These are phyloP conservation scores for Boletus patriciae DNA, from an alignment of 768 basidiomycete genomes.

Conservation along the genomic window DNA sequence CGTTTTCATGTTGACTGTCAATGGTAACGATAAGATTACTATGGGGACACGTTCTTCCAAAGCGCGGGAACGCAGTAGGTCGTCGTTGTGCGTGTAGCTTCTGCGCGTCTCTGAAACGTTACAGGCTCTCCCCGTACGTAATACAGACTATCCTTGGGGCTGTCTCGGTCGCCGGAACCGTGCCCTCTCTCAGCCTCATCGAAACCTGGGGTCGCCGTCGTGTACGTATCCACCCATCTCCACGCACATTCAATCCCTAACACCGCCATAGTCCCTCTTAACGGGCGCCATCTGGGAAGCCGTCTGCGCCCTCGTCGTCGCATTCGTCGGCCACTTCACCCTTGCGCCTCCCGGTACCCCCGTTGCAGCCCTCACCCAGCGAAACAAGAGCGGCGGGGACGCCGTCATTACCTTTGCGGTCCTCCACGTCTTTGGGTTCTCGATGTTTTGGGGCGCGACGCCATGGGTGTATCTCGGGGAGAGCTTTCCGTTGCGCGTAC, in stretches of 20 bases:
- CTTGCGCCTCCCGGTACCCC: slow-evolving; percentile 55
- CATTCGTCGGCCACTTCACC: slow-evolving; percentile 68
- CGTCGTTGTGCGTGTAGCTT: background rate
- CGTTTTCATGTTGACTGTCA: background rate
- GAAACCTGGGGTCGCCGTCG: slow-evolving; percentile 73
- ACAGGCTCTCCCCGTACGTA: slow-evolving; percentile 60
- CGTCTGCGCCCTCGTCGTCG: slow-evolving; percentile 61
- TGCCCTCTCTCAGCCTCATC: slow-evolving; percentile 67
- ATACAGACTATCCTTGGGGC: slow-evolving; percentile 73
- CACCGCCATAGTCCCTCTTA: background rate
- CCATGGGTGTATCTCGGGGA: slow-evolving; percentile 80
- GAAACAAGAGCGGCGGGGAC: slow-evolving; percentile 53
- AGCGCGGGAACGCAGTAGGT: slow-evolving; percentile 63
- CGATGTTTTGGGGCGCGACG: slow-evolving; percentile 75
- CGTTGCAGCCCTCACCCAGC: slow-evolving; percentile 43
- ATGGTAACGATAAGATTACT: slow-evolving; percentile 9
- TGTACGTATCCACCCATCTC: slow-evolving; percentile 33
- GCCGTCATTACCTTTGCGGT: slow-evolving; percentile 72
- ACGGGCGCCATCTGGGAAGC: slow-evolving; percentile 61
- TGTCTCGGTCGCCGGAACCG: slow-evolving; percentile 69
- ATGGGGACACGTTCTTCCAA: slow-evolving; percentile 31
- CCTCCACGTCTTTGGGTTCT: slow-evolving; percentile 67
- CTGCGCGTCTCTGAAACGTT: background rate
- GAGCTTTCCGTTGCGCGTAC: slow-evolving; percentile 76
- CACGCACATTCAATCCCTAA: slow-evolving; percentile 21